Evolutionary conservation across 257 asterid genomes (phyloP).

Genomic region (Buddleja alternifolia): DNA sequence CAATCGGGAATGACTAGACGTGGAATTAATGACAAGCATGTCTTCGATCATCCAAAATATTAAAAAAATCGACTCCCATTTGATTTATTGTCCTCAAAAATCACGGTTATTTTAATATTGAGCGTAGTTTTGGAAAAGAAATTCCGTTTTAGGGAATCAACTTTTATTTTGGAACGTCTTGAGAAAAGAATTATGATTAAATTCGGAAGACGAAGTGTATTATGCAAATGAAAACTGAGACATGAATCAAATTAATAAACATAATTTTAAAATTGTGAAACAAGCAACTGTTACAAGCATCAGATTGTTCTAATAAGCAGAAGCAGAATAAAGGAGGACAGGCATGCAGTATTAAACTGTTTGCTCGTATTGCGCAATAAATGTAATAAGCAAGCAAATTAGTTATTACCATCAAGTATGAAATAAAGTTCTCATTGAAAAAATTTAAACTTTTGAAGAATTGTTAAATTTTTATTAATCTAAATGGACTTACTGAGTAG

Average conservation of each 20-base stretch:
- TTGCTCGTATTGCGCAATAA: neutral
- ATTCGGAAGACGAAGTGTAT: too few species aligned
- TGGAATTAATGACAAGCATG: too few species aligned
- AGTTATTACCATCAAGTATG: neutral
- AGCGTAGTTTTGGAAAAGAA: too few species aligned
- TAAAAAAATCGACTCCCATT: too few species aligned
- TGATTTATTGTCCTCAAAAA: too few species aligned
- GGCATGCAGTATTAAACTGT: neutral
- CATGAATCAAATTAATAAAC: too few species aligned
- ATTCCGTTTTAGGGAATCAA: too few species aligned
- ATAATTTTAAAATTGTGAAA: neutral
- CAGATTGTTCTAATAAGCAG: slow-evolving; percentile 15
- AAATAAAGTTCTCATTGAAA: neutral
- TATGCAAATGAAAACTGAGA: too few species aligned
- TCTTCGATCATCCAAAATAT: neutral
- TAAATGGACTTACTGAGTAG: slow-evolving; percentile 67
- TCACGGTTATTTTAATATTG: too few species aligned
- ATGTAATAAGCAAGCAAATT: neutral
- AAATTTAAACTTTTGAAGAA: neutral
- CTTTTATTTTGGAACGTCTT: too few species aligned
- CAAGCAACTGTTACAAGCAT: neutral
- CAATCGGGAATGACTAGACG: slow-evolving; percentile 10
- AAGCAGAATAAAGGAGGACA: slow-evolving; percentile 16
- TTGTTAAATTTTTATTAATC: neutral
- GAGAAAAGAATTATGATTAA: too few species aligned